Evolutionary conservation across 148 eudicot genomes (phyloP).

Genomic region (Mesembryanthemum crystallinum): DNA sequence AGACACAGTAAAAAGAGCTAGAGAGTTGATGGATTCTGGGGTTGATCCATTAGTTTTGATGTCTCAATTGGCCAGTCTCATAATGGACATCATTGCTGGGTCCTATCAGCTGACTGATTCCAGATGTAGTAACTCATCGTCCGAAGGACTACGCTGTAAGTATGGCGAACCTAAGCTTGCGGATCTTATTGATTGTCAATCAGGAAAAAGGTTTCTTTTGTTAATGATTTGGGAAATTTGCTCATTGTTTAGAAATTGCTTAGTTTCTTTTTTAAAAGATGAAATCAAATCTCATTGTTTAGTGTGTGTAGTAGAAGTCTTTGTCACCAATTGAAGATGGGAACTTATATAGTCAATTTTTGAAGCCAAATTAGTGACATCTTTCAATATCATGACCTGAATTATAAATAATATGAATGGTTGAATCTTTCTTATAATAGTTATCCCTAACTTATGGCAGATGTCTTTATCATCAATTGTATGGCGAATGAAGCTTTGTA

Average conservation of each 20-base stretch:
- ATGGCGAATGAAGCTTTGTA: too few species aligned
- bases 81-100: constrained; percentile 93
- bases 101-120: constrained; percentile 57
- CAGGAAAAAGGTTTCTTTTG: not conserved
- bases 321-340: not conserved
- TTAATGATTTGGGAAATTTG: not conserved
- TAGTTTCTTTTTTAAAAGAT: not conserved
- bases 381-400: not conserved
- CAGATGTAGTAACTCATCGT: constrained; percentile 41
- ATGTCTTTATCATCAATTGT: too few species aligned
- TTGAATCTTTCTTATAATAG: not conserved
- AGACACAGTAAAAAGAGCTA: constrained; percentile 85
- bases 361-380: not conserved
- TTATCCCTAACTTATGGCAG: not conserved
- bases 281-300: not conserved
- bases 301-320: not conserved
- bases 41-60: constrained; percentile 79
- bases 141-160: constrained; percentile 76
- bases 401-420: not conserved
- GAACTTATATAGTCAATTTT: not conserved
- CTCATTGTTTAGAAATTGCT: not conserved
- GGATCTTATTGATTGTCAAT: not conserved
- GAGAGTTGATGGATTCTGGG: constrained; percentile 91
- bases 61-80: constrained; percentile 87
- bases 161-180: constrained; percentile 10